Base-by-base conservation (phyloP, 129 eudicot species). In the Flaveria trinervia region DNA sequence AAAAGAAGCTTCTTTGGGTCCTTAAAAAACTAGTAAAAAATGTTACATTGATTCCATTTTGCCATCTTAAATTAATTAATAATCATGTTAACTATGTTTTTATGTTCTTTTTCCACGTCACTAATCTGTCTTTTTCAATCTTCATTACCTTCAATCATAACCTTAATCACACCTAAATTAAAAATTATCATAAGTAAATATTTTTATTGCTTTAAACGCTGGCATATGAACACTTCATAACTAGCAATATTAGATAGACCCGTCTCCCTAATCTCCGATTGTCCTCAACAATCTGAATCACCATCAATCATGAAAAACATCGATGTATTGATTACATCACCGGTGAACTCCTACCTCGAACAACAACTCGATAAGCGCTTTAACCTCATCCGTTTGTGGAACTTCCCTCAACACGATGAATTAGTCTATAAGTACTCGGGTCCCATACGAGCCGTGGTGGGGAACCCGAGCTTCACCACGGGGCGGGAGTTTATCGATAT, bases 361-460 rank as follows among this genome's bases (percentile, higher is more conserved):
- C 70, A 84, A 56, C 81, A 90, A 26, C 88, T 89, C 78, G 80
- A 86, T 26, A 87, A 79, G 13, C 88, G 88, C 0, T 89, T 85
- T 79, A n/a, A 86, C 45, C 86, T 89, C 79, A 54, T 83, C 82
- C 84, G 83, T 36, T 30, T 84, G 62, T 89, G 91, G 91, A 76
- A 83, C 17, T 13, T 15, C 62, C 83, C 78, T 62, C 79, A 79
- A 9, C 72, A 52, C 46, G 50, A 74, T 22, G 78, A 75, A 4
- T 84, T 86, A 51, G 26, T 86, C 67, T 80, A 81, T n/a, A 33
- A 83, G 7, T 68, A 84, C 73, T 62, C 86, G n/a, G 48, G 52
- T 3, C 75, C 82, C 1, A 89, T 89, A 66, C 84, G 83, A 18
- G 96, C 92, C 9, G 70, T 89, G 1, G 91, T 89, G 18, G 81